A percentile compares a stretch with the other conserved stretches of the same genome.
phyloP scores from a whole-genome alignment of 371 early-diverging fungal genomes.

The Blakeslea trispora region DNA sequence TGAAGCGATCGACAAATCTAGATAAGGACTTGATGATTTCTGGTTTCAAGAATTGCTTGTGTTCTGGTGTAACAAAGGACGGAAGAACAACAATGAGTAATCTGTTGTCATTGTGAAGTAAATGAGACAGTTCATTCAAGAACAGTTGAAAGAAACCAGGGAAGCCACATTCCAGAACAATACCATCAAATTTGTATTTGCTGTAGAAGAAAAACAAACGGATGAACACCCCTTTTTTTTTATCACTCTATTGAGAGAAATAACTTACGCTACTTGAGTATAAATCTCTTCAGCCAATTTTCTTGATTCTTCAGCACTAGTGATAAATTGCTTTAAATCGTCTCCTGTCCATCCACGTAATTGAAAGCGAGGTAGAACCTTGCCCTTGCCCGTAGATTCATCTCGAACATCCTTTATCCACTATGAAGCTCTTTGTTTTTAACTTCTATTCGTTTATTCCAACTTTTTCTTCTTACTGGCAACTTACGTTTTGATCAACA shows the following conservation, averaged over 20 bases:
- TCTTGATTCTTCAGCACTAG: slow-evolving; percentile 20
- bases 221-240: too few relatives aligned
- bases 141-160: slow-evolving; percentile 45
- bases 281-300: slow-evolving; percentile 35
- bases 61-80: slow-evolving; percentile 37
- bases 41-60: slow-evolving; percentile 29
- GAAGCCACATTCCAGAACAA: slow-evolving; percentile 58
- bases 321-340: slow-evolving; percentile 39
- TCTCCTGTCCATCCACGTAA: slow-evolving; percentile 47
- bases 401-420: slow-evolving; percentile 62
- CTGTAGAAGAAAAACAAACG: too few relatives aligned
- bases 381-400: slow-evolving; percentile 26
- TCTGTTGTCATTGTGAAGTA: slow-evolving; percentile 28
- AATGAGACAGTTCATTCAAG: slow-evolving; percentile 26
- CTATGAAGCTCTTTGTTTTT: too few relatives aligned
- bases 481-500: slow-evolving; percentile 52
- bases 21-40: slow-evolving; percentile 42
- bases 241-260: too few relatives aligned
- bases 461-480: too few relatives aligned
- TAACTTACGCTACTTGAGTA: slow-evolving; percentile 37
- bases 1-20: slow-evolving; percentile 53
- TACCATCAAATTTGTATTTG: slow-evolving; percentile 54
- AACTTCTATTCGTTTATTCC: too few relatives aligned
- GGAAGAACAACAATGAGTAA: slow-evolving; percentile 57
- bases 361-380: slow-evolving; percentile 62